These are phyloP conservation scores for Sarocladium kiliense DNA, from an alignment of 2,329 filamentous ascomycete genomes.

Conservation along the genomic window DNA sequence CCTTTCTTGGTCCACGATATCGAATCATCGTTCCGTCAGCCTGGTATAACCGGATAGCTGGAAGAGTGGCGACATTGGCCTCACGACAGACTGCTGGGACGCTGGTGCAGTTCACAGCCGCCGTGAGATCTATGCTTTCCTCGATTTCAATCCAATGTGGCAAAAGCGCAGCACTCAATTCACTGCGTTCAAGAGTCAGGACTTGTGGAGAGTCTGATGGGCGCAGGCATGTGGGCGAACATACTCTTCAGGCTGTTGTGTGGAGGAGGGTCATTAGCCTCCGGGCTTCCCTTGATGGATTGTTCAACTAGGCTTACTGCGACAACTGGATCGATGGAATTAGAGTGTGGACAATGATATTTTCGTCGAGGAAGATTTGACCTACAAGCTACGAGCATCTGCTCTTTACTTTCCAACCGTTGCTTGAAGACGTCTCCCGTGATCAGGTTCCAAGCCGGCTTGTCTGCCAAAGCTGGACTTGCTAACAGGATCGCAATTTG, in stretches of 20 bases:
- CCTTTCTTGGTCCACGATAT: slow-evolving; percentile 39
- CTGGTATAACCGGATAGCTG: slow-evolving; percentile 39
- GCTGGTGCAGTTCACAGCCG: slow-evolving; percentile 36
- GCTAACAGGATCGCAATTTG: no score
- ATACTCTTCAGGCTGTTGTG: not conserved
- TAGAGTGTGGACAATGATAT: not conserved
- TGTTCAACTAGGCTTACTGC: not conserved
- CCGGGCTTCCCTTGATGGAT: no score
- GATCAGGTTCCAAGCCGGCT: slow-evolving; percentile 11
- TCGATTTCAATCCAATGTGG: slow-evolving; percentile 15
- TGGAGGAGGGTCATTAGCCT: slow-evolving; percentile 10
- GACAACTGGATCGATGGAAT: not conserved
- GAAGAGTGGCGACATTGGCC: slow-evolving; percentile 37
- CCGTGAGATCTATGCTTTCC: slow-evolving; percentile 12
- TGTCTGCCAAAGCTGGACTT: no score
- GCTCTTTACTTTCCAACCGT: slow-evolving; percentile 14
- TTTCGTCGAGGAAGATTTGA: not conserved
- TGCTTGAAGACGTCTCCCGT: slow-evolving; percentile 10
- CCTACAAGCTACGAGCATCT: slow-evolving; percentile 28
- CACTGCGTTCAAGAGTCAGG: no score
- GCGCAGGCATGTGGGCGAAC: no score
- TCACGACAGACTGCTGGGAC: slow-evolving; percentile 33
- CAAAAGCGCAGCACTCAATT: slow-evolving; percentile 13
- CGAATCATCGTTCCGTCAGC: slow-evolving; percentile 25
- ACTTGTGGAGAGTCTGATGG: no score